Evolutionary conservation across 2,329 filamentous ascomycete genomes (phyloP).

Genomic region (Aspergillus sp.): DNA sequence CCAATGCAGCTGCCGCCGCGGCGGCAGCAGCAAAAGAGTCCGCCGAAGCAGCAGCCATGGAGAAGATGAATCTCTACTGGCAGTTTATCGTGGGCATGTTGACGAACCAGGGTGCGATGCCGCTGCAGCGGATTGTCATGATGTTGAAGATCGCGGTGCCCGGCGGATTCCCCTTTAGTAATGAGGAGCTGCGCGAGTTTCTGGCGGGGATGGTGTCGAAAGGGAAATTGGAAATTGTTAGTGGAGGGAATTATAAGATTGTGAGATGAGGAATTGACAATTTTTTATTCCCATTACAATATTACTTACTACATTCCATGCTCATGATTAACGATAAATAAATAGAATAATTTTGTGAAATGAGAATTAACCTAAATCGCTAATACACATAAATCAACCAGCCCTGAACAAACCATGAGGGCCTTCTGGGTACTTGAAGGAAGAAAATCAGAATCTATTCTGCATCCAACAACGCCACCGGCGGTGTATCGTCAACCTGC

Average conservation of each 20-base stretch:
- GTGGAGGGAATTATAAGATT: slow-evolving; percentile 68
- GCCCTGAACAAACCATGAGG: neutral
- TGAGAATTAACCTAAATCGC: neutral
- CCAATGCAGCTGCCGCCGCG: slow-evolving; percentile 29
- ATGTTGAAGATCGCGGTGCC: slow-evolving; percentile 93
- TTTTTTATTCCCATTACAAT: neutral
- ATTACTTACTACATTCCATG: neutral
- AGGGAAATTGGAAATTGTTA: slow-evolving; percentile 65
- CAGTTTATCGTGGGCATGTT: slow-evolving; percentile 94
- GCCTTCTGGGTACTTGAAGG: neutral
- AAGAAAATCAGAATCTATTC: slow-evolving; percentile 15
- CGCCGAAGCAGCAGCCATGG: slow-evolving; percentile 60
- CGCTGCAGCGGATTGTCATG: slow-evolving; percentile 77
- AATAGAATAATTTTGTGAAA: neutral
- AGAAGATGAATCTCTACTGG: slow-evolving; percentile 76
- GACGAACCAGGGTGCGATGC: slow-evolving; percentile 86
- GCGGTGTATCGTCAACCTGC: slow-evolving; percentile 28
- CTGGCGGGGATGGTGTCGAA: slow-evolving; percentile 73
- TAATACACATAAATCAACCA: slow-evolving; percentile 11
- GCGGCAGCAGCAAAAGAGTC: slow-evolving; percentile 46
- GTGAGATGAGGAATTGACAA: slow-evolving; percentile 20
- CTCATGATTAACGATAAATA: neutral
- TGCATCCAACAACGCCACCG: slow-evolving; percentile 26
- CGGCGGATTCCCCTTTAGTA: slow-evolving; percentile 84
- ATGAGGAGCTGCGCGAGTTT: slow-evolving; percentile 82